Evolutionary conservation across 441 rosid species (phyloP).

Genomic region (Sinapis alba): DNA sequence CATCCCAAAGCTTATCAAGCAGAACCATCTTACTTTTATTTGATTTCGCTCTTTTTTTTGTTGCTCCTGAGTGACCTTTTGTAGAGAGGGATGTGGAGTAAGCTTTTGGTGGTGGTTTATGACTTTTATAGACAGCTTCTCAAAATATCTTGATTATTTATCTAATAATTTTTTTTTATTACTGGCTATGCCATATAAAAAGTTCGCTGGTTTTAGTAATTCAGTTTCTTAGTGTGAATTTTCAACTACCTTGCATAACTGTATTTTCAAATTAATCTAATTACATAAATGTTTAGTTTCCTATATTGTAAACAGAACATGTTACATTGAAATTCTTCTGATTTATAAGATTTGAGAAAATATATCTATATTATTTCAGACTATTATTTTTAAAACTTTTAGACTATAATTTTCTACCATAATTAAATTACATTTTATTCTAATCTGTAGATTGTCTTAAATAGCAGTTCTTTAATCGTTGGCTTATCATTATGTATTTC

Average conservation of each 20-base stretch:
- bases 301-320: background rate
- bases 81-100: conserved; percentile 27
- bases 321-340: background rate
- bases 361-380: background rate
- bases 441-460: background rate
- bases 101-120: background rate
- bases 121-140: conserved; percentile 31
- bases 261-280: background rate
- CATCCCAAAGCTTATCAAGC: conserved; percentile 91
- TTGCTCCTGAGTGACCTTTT: conserved; percentile 6
- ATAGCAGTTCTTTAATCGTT: background rate
- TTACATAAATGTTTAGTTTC: background rate
- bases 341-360: background rate
- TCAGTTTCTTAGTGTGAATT: background rate
- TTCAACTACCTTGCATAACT: background rate
- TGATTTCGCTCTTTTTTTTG: background rate
- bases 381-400: background rate
- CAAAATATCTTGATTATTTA: conserved; percentile 33
- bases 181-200: background rate
- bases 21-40: conserved; percentile 48
- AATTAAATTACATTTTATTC: background rate
- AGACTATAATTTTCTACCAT: background rate
- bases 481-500: background rate
- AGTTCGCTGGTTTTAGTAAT: background rate
- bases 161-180: background rate